phyloP scores from a whole-genome alignment of 31 red algal species.

The Odonthalia washingtoniensis region DNA sequence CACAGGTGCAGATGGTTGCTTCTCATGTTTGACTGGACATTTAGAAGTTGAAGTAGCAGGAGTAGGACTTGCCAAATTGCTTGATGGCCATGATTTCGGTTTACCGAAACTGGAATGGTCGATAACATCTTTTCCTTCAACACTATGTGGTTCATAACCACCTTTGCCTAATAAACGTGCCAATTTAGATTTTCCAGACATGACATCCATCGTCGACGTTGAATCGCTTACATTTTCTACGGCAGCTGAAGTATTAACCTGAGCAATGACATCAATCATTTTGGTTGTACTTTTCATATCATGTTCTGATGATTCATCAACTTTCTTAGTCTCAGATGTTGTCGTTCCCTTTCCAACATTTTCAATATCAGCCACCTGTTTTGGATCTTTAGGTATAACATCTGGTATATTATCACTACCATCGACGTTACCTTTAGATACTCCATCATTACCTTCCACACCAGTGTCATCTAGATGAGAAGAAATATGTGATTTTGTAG shows the following conservation, averaged over 20 bases:
- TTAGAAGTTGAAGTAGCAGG: slow-evolving; percentile 3
- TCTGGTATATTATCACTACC: neutral
- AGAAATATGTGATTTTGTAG: neutral
- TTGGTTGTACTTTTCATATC: neutral
- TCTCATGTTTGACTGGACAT: slow-evolving; percentile 2
- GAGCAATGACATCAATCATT: neutral
- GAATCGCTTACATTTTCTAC: neutral
- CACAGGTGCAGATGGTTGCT: neutral
- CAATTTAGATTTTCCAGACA: slow-evolving; percentile 52
- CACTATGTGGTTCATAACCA: slow-evolving; percentile 51
- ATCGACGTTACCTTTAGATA: neutral
- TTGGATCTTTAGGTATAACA: neutral
- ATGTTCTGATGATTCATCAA: neutral
- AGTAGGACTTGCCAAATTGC: slow-evolving; percentile 8
- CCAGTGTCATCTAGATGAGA: neutral
- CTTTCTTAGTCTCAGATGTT: neutral
- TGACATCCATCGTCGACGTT: neutral
- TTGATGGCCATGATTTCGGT: slow-evolving; percentile 16
- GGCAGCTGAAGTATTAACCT: neutral
- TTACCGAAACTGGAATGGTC: slow-evolving; percentile 60
- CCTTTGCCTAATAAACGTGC: slow-evolving; percentile 61
- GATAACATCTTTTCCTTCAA: slow-evolving; percentile 57
- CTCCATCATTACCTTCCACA: neutral
- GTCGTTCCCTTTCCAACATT: neutral
- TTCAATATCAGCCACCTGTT: neutral